phyloP scores from a whole-genome alignment of 2,329 filamentous ascomycete species.

The Cladosporium sp. region DNA sequence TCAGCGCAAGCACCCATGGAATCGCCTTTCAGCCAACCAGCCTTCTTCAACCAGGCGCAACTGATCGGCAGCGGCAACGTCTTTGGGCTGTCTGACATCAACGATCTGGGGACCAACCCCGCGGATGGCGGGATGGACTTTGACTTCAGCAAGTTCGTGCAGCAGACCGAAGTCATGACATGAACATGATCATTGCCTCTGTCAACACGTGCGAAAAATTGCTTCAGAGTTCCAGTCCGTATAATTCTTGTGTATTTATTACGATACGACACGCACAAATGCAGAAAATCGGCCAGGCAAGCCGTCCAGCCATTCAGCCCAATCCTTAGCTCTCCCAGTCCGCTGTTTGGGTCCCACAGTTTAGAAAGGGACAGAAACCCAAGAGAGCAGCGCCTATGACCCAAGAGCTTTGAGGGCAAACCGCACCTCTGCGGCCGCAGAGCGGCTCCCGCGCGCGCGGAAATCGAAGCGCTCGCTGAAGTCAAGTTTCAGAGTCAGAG shows the following conservation, averaged over 20 bases:
- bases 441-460: background rate
- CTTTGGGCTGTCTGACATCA: background rate
- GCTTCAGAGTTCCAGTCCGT: no score
- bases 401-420: no score
- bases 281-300: no score
- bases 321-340: no score
- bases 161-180: constrained; percentile 18
- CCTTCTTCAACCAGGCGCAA: constrained; percentile 7
- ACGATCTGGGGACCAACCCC: constrained; percentile 6
- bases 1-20: background rate
- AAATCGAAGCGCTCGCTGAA: background rate
- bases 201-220: no score
- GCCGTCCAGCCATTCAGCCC: no score
- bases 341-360: no score
- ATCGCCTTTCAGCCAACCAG: constrained; percentile 12
- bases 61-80: constrained; percentile 5
- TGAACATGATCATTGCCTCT: constrained; percentile 10
- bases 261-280: no score
- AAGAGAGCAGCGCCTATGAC: no score
- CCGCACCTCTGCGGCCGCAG: constrained; percentile 4
- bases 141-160: constrained; percentile 29
- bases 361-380: no score
- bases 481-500: background rate
- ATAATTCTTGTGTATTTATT: no score
- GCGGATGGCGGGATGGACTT: constrained; percentile 24